Conservation (phyloP, 768 basidiomycete species). For the Paxillus rubicundulus region DNA sequence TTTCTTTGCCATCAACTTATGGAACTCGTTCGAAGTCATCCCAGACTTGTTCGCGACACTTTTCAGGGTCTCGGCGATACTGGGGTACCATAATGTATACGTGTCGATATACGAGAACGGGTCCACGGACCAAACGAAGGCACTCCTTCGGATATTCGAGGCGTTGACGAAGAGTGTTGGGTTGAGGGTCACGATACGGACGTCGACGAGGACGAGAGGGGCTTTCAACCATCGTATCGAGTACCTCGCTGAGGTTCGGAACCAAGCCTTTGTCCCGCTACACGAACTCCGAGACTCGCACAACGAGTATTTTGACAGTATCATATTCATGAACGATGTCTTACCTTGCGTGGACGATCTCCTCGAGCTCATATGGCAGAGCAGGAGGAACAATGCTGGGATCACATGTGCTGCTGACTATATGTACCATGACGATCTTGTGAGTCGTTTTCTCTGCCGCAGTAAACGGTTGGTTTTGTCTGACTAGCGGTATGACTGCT, state of each 20-base stretch:
- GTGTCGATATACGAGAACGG: conserved; percentile 99
- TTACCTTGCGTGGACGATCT: conserved; percentile 97
- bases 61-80: conserved; percentile 86
- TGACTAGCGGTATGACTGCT: not conserved
- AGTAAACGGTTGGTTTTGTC: not conserved
- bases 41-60: conserved; percentile 96
- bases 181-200: conserved; percentile 89
- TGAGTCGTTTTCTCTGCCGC: conserved; percentile 32
- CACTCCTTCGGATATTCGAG: conserved; percentile 91
- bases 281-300: conserved; percentile 90
- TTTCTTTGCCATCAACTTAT: conserved; percentile 98
- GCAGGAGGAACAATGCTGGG: conserved; percentile 88
- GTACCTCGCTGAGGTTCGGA: conserved; percentile 99
- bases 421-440: conserved; percentile 97
- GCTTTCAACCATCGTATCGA: conserved; percentile 99
- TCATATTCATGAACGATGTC: conserved; percentile 99
- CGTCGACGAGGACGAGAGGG: conserved; percentile 88
- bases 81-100: conserved; percentile 97
- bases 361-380: conserved; percentile 97
- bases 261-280: conserved; percentile 92
- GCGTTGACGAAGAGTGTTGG: conserved; percentile 88
- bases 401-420: conserved; percentile 99
- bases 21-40: conserved; percentile 99
- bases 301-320: conserved; percentile 93
- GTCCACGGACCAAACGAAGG: conserved; percentile 98